Evolutionary conservation across 345 rosid genomes (phyloP).

Genomic region (Melaleuca alternifolia): DNA sequence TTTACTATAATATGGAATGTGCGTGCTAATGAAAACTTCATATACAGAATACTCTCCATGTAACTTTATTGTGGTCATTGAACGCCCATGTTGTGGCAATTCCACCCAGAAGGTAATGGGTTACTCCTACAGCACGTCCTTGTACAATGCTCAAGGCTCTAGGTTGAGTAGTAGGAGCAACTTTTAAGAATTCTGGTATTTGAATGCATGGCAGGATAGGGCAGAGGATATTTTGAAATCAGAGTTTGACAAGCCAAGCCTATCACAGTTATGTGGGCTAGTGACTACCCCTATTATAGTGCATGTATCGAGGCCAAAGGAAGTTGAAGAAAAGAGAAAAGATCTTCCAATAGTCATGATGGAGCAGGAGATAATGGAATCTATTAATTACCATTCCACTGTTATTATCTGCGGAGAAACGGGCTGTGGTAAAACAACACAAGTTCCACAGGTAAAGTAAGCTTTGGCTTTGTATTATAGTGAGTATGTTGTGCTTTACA

Average conservation of each 20-base stretch:
- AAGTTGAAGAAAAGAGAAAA: constrained; percentile 58
- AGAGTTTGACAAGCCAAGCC: constrained; percentile 3
- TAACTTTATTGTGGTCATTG: constrained; percentile 1
- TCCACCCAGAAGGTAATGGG: too few species aligned
- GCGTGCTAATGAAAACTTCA: background rate
- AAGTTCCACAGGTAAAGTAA: constrained; percentile 79
- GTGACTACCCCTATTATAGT: constrained; percentile 42
- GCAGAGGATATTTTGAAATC: constrained; percentile 9
- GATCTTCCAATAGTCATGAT: constrained; percentile 93
- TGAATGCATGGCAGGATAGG: constrained; percentile 16
- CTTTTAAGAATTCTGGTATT: constrained; percentile 7
- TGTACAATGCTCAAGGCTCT: too few species aligned
- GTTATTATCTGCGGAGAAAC: constrained; percentile 86
- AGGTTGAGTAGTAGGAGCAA: too few species aligned
- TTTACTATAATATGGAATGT: background rate
- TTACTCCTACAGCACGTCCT: too few species aligned
- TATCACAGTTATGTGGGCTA: constrained; percentile 16
- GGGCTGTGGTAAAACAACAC: constrained; percentile 96
- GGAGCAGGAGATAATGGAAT: constrained; percentile 99
- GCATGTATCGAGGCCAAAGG: constrained; percentile 64
- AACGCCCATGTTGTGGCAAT: too few species aligned
- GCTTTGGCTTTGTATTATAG: background rate
- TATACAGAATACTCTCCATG: background rate
- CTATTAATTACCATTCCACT: constrained; percentile 48
- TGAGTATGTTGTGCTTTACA: background rate